Percentiles rank a stretch among this genome's conserved stretches.
Conservation (phyloP, 805 yeast genomes). For the Kuraishia capsulata region DNA sequence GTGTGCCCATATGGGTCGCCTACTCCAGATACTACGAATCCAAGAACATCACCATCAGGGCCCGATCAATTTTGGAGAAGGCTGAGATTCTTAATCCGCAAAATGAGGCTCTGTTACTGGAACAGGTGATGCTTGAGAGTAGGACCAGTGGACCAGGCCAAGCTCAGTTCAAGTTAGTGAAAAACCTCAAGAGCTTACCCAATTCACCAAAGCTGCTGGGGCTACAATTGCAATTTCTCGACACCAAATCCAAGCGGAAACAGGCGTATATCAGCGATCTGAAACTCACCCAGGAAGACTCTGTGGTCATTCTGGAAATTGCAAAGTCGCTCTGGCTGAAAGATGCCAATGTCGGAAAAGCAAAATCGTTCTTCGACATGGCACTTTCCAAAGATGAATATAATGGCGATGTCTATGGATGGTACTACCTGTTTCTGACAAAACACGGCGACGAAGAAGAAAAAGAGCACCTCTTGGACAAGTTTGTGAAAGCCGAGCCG, state of each 20-base stretch:
- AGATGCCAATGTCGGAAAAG: slow-evolving; percentile 54
- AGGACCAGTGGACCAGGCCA: slow-evolving; percentile 29
- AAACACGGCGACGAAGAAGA: slow-evolving; percentile 31
- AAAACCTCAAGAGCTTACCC: slow-evolving; percentile 53
- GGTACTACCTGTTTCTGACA: slow-evolving; percentile 39
- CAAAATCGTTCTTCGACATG: slow-evolving; percentile 66
- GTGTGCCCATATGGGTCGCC: slow-evolving; percentile 43
- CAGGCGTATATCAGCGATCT: slow-evolving; percentile 64
- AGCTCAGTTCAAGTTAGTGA: slow-evolving; percentile 46
- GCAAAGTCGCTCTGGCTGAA: slow-evolving; percentile 56
- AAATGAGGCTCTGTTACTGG: slow-evolving; percentile 47
- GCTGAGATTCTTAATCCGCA: slow-evolving; percentile 46
- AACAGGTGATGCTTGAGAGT: slow-evolving; percentile 49
- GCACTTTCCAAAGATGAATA: slow-evolving; percentile 45
- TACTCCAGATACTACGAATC: slow-evolving; percentile 39
- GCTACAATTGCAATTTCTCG: slow-evolving; percentile 38
- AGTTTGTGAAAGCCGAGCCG: slow-evolving; percentile 40
- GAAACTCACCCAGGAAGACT: slow-evolving; percentile 45
- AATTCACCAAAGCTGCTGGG: slow-evolving; percentile 57
- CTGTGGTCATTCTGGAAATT: slow-evolving; percentile 52
- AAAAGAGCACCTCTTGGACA: slow-evolving; percentile 21
- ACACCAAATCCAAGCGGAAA: slow-evolving; percentile 42
- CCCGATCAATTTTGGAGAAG: slow-evolving; percentile 65
- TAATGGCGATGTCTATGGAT: slow-evolving; percentile 76
- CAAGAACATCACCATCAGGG: slow-evolving; percentile 35